These are phyloP conservation scores for Monosporozyma yasuniensis DNA, from an alignment of 805 yeast species.

Conservation along the genomic window DNA sequence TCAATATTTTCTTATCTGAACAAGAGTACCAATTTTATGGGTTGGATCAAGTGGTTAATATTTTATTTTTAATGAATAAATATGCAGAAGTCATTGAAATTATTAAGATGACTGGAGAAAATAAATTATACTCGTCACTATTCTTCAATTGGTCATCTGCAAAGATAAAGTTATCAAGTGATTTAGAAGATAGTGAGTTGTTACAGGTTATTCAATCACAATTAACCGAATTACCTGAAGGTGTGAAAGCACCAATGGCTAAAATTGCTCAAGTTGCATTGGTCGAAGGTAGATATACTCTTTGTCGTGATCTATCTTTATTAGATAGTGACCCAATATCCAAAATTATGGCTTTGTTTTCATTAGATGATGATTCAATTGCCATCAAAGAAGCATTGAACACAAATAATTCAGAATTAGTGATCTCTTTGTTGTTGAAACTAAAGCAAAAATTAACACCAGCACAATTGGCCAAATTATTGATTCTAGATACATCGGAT, in stretches of 20 bases:
- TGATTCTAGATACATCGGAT: conserved; percentile 37
- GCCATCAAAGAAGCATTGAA: conserved; percentile 63
- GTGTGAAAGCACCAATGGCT: conserved; percentile 34
- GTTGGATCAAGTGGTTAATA: conserved; percentile 44
- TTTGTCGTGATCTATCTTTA: conserved; percentile 60
- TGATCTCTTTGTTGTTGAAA: conserved; percentile 37
- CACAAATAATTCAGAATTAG: conserved; percentile 51
- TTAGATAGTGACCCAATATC: conserved; percentile 51
- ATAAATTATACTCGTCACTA: conserved; percentile 37
- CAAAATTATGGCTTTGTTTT: conserved; percentile 55
- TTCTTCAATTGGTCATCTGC: conserved; percentile 75
- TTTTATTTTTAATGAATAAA: conserved; percentile 49
- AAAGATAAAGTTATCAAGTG: conserved; percentile 49
- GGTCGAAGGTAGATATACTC: conserved; percentile 60
- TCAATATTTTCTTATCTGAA: conserved; percentile 63
- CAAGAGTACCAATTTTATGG: conserved; percentile 45
- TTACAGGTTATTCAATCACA: conserved; percentile 36
- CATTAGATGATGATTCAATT: conserved; percentile 60
- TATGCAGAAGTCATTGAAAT: conserved; percentile 58
- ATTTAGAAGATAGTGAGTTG: conserved; percentile 50
- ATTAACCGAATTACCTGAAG: conserved; percentile 5
- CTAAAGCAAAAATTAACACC: conserved; percentile 45
- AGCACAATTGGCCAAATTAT: conserved; percentile 60
- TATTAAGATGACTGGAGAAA: conserved; percentile 40
- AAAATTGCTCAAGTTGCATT: conserved; percentile 21